These are phyloP conservation scores for Claviceps purpurea DNA, from an alignment of 2,329 filamentous ascomycete species.

Conservation along the genomic window DNA sequence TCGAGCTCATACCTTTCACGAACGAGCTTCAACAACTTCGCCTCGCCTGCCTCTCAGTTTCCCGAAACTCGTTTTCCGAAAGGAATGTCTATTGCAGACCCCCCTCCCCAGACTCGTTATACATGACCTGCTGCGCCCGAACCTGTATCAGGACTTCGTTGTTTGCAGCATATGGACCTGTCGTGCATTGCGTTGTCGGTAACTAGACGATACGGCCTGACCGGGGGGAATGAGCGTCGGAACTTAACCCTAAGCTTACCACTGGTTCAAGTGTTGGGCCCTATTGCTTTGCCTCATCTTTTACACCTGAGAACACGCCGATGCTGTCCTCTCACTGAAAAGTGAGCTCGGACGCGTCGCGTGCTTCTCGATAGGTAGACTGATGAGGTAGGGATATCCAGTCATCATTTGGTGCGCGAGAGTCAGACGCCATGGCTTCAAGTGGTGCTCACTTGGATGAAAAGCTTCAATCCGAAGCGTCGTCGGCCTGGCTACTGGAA, in stretches of 20 bases:
- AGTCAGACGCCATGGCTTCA: constrained; percentile 47
- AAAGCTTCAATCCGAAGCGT: constrained; percentile 60
- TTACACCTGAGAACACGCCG: constrained; percentile 33
- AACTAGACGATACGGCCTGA: constrained; percentile 26
- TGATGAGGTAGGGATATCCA: constrained; percentile 38
- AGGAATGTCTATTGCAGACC: constrained; percentile 46
- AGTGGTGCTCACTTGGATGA: constrained; percentile 46
- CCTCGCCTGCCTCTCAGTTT: constrained; percentile 67
- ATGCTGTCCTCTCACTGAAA: constrained; percentile 34
- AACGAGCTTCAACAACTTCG: constrained; percentile 29
- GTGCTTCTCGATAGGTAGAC: constrained; percentile 28
- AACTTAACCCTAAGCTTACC: constrained; percentile 91
- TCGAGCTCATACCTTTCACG: constrained; percentile 18
- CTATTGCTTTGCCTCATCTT: constrained; percentile 56
- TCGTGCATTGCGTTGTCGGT: constrained; percentile 23
- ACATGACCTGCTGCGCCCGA: constrained; percentile 44
- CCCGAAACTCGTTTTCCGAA: constrained; percentile 59
- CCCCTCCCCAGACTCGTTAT: constrained; percentile 21
- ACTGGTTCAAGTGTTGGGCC: constrained; percentile 64
- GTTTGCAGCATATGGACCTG: constrained; percentile 33
- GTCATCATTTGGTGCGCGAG: constrained; percentile 42
- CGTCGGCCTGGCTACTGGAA: constrained; percentile 61
- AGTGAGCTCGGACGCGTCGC: constrained; percentile 26
- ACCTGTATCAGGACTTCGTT: constrained; percentile 44
- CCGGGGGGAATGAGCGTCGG: constrained; percentile 56